Conservation (phyloP, 192 early-diverging fungal species). For the Gamsiella multidivaricata region DNA sequence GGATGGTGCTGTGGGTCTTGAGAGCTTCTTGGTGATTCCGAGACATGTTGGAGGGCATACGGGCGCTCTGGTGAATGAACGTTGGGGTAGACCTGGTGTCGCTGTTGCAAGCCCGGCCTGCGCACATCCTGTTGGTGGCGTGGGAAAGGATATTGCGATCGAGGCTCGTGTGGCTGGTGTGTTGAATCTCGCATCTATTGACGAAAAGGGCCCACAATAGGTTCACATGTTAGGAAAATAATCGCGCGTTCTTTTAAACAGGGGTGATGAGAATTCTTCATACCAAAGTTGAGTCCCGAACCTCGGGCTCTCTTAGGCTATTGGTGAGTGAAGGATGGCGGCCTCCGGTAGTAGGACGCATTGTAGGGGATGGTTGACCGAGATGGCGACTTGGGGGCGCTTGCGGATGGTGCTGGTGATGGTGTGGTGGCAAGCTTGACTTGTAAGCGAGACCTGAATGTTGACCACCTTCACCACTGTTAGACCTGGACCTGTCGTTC, state of each 20-base stretch:
- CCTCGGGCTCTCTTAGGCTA: constrained; percentile 6
- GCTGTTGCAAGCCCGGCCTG: constrained; percentile 8
- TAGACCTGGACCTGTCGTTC: constrained; percentile 36
- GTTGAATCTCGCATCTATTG: no score
- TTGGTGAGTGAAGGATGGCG: neutral
- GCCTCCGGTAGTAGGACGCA: neutral
- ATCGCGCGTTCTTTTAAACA: no score
- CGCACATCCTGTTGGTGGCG: neutral
- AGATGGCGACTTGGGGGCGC: neutral
- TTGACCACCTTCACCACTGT: constrained; percentile 30
- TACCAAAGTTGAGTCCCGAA: constrained; percentile 7
- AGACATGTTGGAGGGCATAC: constrained; percentile 1
- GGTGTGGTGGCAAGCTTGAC: neutral
- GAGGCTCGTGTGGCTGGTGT: neutral
- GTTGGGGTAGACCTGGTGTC: constrained; percentile 11
- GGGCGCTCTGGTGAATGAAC: constrained; percentile 6
- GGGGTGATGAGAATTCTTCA: neutral
- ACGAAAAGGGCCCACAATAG: no score
- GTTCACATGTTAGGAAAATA: no score
- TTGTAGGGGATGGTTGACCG: neutral
- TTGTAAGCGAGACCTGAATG: neutral
- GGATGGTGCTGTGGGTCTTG: constrained; percentile 14
- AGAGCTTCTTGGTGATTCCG: neutral
- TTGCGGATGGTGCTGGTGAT: neutral
- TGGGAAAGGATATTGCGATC: neutral